Conservation (phyloP, 495 filamentous ascomycete genomes). For the Penicillium alfredii region DNA sequence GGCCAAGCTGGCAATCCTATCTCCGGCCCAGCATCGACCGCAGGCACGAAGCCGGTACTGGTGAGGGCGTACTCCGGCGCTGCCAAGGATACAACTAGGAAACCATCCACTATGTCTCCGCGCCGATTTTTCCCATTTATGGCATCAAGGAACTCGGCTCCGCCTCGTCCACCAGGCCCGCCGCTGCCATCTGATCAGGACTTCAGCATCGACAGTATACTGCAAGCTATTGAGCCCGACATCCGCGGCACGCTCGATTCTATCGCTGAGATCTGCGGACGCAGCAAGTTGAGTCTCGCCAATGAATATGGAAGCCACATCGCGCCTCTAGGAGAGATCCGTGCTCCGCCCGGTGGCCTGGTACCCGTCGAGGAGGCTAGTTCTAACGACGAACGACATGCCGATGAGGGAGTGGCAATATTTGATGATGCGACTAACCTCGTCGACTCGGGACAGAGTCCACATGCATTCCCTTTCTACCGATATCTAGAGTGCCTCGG, state of each 20-base stretch:
- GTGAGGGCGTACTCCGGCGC: constrained; percentile 40
- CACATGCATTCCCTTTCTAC: constrained; percentile 28
- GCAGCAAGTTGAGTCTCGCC: constrained; percentile 54
- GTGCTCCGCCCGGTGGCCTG: constrained; percentile 30
- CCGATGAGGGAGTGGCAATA: constrained; percentile 29
- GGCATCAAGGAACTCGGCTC: constrained; percentile 9
- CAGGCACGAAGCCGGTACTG: constrained; percentile 38
- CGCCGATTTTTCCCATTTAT: constrained; percentile 31
- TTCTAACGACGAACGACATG: constrained; percentile 27
- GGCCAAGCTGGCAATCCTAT: constrained; percentile 12
- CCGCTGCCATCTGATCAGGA: constrained; percentile 45
- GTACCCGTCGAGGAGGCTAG: constrained; percentile 40
- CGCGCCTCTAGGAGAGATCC: constrained; percentile 54
- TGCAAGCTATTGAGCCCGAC: constrained; percentile 54
- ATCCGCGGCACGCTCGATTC: constrained; percentile 51
- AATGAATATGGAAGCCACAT: constrained; percentile 61
- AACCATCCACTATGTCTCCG: constrained; percentile 27
- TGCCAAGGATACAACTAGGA: constrained; percentile 18
- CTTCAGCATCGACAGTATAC: constrained; percentile 56
- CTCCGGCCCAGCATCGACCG: constrained; percentile 19
- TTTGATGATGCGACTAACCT: constrained; percentile 33
- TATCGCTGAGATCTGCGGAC: constrained; percentile 59
- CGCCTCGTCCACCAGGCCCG: constrained; percentile 15
- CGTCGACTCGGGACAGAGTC: constrained; percentile 21
- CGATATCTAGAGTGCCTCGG: constrained; percentile 29